Percentiles rank a stretch among this genome's conserved stretches.
Conservation (phyloP, 192 early-diverging fungal genomes). For the Jimgerdemannia flammicorona region DNA sequence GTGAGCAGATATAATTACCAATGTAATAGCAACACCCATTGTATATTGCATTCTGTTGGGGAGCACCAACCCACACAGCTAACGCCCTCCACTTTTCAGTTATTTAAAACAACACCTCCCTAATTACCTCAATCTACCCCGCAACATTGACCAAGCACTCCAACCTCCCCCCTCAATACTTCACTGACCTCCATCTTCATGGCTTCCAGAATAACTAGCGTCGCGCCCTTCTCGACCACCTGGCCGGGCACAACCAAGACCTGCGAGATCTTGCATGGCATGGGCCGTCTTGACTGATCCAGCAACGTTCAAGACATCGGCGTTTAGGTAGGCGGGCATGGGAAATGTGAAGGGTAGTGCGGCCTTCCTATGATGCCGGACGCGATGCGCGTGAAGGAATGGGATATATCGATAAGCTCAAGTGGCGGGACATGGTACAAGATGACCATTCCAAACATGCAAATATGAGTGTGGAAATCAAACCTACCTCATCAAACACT, state of each 20-base stretch:
- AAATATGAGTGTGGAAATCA: neutral
- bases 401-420: too few species aligned
- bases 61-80: too few species aligned
- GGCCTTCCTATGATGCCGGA: neutral
- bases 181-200: conserved; percentile 97
- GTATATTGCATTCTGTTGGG: too few species aligned
- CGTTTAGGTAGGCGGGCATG: conserved; percentile 47
- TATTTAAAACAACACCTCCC: neutral
- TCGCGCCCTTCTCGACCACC: conserved; percentile 74
- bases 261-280: conserved; percentile 97
- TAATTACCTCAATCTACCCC: neutral
- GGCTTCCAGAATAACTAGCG: conserved; percentile 86
- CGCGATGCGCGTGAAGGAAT: too few species aligned
- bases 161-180: too few species aligned
- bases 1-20: neutral
- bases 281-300: conserved; percentile 84
- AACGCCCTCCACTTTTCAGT: neutral
- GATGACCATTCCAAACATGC: too few species aligned
- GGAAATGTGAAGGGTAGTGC: neutral
- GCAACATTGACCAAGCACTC: neutral
- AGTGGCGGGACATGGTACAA: too few species aligned
- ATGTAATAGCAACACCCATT: neutral
- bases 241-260: conserved; percentile 72
- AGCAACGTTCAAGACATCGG: conserved; percentile 37
- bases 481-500: conserved; percentile 56